Conservation (phyloP, 176 grass and related monocot species). For the Oryza punctata region DNA sequence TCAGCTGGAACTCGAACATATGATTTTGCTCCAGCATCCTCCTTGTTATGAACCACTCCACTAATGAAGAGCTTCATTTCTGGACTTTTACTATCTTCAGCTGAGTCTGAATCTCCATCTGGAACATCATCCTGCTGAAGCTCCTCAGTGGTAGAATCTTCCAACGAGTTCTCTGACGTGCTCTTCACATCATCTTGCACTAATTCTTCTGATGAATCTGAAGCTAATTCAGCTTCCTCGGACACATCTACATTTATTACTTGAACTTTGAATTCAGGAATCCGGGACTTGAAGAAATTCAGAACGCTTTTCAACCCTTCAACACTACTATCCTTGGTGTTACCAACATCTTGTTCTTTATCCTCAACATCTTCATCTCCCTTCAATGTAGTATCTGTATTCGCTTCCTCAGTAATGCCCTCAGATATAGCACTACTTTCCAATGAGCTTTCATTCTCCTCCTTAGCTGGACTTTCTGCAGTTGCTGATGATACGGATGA, state of each 20-base stretch:
- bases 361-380: constrained; percentile 45
- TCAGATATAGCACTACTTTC: constrained; percentile 41
- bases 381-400: constrained; percentile 40
- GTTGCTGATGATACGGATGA: constrained; percentile 35
- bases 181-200: constrained; percentile 68
- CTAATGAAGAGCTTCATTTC: constrained; percentile 78
- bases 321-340: constrained; percentile 51
- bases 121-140: constrained; percentile 53
- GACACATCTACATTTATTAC: constrained; percentile 56
- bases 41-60: constrained; percentile 89
- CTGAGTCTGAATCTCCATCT: constrained; percentile 51
- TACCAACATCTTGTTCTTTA: constrained; percentile 41
- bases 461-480: constrained; percentile 46
- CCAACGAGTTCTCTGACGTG: constrained; percentile 47
- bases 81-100: constrained; percentile 62
- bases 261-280: constrained; percentile 82
- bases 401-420: constrained; percentile 32
- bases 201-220: constrained; percentile 50
- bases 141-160: constrained; percentile 49
- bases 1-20: constrained; percentile 77
- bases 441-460: constrained; percentile 35
- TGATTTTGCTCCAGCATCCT: constrained; percentile 61
- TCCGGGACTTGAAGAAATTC: constrained; percentile 76
- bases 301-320: constrained; percentile 68
- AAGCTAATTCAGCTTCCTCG: constrained; percentile 61